Evolutionary conservation across 306 rosid genomes (phyloP).

Genomic region (Canavalia gladiata): DNA sequence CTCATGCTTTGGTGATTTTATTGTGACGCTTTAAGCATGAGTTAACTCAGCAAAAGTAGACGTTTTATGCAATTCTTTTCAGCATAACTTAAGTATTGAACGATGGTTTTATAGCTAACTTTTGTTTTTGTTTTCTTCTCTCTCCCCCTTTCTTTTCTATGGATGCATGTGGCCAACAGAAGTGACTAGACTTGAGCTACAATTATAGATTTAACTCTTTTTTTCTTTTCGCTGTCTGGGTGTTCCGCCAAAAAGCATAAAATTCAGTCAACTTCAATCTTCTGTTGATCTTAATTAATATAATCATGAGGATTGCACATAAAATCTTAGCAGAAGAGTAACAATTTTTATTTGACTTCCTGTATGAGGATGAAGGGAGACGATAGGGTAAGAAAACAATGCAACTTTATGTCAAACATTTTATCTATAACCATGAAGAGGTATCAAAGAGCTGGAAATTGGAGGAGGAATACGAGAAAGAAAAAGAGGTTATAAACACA

Average conservation of each 20-base stretch:
- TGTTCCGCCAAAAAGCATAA: constrained; percentile 48
- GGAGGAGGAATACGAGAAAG: constrained; percentile 5
- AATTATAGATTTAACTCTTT: constrained; percentile 46
- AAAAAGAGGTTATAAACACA: constrained; percentile 34
- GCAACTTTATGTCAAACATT: constrained; percentile 35
- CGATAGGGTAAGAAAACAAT: background rate
- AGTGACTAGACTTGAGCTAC: constrained; percentile 49
- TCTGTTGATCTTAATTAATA: constrained; percentile 30
- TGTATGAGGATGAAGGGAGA: constrained; percentile 19
- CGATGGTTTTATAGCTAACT: constrained; percentile 13
- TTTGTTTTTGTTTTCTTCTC: background rate
- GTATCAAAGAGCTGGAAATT: background rate
- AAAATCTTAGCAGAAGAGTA: constrained; percentile 20
- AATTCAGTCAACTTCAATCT: constrained; percentile 28
- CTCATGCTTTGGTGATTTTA: constrained; percentile 40
- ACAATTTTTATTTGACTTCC: background rate
- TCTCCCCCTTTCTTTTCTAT: constrained; percentile 42
- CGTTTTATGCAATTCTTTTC: constrained; percentile 23
- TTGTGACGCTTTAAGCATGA: constrained; percentile 30
- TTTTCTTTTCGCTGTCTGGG: constrained; percentile 38
- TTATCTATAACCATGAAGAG: constrained; percentile 27
- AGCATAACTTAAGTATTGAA: constrained; percentile 22
- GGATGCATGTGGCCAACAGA: constrained; percentile 53
- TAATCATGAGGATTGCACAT: constrained; percentile 22
- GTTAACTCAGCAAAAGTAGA: constrained; percentile 20